Evolutionary conservation across 805 yeast species (phyloP).

Genomic region (Brettanomyces sp.): DNA sequence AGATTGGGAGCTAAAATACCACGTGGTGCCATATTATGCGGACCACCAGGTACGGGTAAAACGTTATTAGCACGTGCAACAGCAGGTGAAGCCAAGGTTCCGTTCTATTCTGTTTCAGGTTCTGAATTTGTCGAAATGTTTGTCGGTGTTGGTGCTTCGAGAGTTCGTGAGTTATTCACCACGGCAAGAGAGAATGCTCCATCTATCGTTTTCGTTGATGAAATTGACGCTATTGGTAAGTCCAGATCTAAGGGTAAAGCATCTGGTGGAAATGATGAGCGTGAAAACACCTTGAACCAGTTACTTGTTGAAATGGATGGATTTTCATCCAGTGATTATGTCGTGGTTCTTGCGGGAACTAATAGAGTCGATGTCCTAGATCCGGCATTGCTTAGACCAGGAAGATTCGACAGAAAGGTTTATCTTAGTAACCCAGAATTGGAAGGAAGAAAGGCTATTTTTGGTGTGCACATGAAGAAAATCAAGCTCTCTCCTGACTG

Average conservation of each 20-base stretch:
- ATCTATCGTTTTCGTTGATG: conserved; percentile 84
- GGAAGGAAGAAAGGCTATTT: conserved; percentile 82
- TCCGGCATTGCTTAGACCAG: conserved; percentile 86
- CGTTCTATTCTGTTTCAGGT: conserved; percentile 84
- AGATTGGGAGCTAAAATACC: conserved; percentile 89
- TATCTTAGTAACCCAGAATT: conserved; percentile 80
- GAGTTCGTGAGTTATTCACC: conserved; percentile 87
- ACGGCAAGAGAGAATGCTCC: conserved; percentile 89
- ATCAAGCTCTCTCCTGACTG: conserved; percentile 38
- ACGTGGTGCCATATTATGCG: conserved; percentile 87
- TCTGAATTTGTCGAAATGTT: conserved; percentile 97
- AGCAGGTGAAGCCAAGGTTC: conserved; percentile 95
- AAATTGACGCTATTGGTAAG: conserved; percentile 93
- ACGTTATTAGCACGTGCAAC: conserved; percentile 89
- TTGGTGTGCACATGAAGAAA: conserved; percentile 65
- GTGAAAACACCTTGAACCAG: conserved; percentile 89
- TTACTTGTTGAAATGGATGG: conserved; percentile 95
- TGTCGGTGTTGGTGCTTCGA: conserved; percentile 92
- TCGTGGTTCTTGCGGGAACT: conserved; percentile 91
- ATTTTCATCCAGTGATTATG: conserved; percentile 77
- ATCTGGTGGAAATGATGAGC: conserved; percentile 83
- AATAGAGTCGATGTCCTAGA: conserved; percentile 88
- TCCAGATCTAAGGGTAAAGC: conserved; percentile 63
- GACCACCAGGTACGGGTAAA: conserved; percentile 98
- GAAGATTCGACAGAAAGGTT: conserved; percentile 88